Evolutionary conservation across 2,329 filamentous ascomycete species (phyloP), one percentile per base, ranked within the genome.

Genomic region (Hypomyces rosellus): DNA sequence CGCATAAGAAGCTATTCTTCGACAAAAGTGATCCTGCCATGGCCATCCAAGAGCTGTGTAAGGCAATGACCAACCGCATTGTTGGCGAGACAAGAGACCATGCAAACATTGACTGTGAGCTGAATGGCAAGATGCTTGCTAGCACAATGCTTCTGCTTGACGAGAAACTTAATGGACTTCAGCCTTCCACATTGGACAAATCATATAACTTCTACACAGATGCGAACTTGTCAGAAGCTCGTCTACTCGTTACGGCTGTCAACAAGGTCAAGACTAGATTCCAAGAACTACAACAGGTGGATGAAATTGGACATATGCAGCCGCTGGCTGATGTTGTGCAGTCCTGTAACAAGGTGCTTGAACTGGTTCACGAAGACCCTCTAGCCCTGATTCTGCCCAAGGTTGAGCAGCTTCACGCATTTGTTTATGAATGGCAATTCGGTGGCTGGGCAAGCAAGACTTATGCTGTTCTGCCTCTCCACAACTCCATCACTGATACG

Each of bases 401-500:
- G 63, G 78, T 93, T 3, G 95, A 99, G 67, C 89, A 92, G 56
- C 75, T 99, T 4, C 88, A 97, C 68, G 78, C 76, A 0, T 84
- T 86, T 57, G 81, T 99, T 45, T 85, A 96, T 55, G 90, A 97
- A 68, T 99, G 93, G 93, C 90, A 99, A 65, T 82, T 82, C 63
- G 81, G 82, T 34, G 84, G 86, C 39, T 91, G 96, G 68, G 91
- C 92, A 3, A 95, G 89, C 71, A 82, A 82, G 55, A 81, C 86
- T 36, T 88, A 88, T 65, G 86, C 81, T 9, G 87, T 85, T 2
- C 75, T 78, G 1, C 66, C 76, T 9, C 72, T 91, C 2, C 90
- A 95, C 57, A 85, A 95, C 54, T 79, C 82, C 41, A 70, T 97
- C 12, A 96, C 91, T 0, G 80, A 82, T 45, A 80, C 89, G 22